phyloP scores from a whole-genome alignment of 2,329 filamentous ascomycete genomes.

The Thermothelomyces thermophilus region DNA sequence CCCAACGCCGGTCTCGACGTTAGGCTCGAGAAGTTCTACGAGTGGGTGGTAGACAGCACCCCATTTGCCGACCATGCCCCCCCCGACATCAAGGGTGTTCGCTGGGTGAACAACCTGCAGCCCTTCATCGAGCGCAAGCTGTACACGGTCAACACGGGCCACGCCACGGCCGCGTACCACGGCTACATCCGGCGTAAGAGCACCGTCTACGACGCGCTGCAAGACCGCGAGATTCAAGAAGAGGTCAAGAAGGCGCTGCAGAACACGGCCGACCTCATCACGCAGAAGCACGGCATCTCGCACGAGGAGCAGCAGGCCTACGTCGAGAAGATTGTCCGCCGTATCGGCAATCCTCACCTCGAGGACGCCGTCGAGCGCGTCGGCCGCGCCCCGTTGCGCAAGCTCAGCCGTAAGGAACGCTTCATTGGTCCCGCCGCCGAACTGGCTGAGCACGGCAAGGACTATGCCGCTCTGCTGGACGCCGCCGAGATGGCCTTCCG shows the following conservation, averaged over 20 bases:
- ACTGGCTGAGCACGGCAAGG: constrained; percentile 73
- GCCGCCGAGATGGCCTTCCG: constrained; percentile 87
- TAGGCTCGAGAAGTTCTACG: constrained; percentile 96
- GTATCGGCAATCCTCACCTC: constrained; percentile 88
- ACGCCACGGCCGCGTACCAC: constrained; percentile 94
- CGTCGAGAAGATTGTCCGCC: constrained; percentile 83
- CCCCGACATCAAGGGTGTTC: constrained; percentile 77
- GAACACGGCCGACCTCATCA: constrained; percentile 82
- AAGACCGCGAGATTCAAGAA: constrained; percentile 70
- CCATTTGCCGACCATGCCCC: constrained; percentile 68
- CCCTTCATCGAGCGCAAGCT: constrained; percentile 99
- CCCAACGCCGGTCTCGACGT: constrained; percentile 76
- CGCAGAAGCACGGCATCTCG: constrained; percentile 76
- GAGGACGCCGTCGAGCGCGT: constrained; percentile 94
- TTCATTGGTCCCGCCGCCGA: constrained; percentile 89
- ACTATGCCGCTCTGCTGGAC: constrained; percentile 66
- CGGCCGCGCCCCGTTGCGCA: constrained; percentile 87
- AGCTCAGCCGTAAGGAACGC: constrained; percentile 89
- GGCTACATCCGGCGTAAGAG: constrained; percentile 80
- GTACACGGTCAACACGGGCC: constrained; percentile 97
- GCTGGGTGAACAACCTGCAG: constrained; percentile 85
- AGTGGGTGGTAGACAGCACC: constrained; percentile 91
- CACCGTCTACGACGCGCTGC: constrained; percentile 83
- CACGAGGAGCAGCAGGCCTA: constrained; percentile 74
- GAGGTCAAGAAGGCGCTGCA: constrained; percentile 73